Evolutionary conservation across 306 rosid genomes (phyloP).

Genomic region (Sphenostylis stenocarpa): DNA sequence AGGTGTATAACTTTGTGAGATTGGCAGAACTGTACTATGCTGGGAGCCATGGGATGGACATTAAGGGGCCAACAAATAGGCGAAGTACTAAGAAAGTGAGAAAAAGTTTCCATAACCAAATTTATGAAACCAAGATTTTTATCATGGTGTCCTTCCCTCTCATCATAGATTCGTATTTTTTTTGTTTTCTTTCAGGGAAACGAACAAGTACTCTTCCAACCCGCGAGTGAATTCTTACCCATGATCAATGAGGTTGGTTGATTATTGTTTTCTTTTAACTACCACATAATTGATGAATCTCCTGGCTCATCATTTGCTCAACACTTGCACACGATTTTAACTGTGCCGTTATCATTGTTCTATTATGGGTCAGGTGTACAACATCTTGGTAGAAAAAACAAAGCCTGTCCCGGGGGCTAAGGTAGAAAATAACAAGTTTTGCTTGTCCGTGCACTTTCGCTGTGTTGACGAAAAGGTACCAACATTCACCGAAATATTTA

Average conservation of each 20-base stretch:
- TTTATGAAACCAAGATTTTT: background rate
- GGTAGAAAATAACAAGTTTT: conserved; percentile 90
- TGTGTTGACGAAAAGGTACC: conserved; percentile 88
- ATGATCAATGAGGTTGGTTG: conserved; percentile 83
- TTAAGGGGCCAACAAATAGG: conserved; percentile 76
- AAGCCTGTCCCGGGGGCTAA: conserved; percentile 68
- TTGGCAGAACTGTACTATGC: conserved; percentile 85
- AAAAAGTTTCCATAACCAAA: conserved; percentile 12
- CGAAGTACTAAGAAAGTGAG: conserved; percentile 56
- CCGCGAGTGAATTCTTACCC: conserved; percentile 77
- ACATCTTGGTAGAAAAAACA: conserved; percentile 66
- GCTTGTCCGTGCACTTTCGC: conserved; percentile 91
- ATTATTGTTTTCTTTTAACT: background rate
- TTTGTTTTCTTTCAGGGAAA: conserved; percentile 50
- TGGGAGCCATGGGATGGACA: conserved; percentile 99
- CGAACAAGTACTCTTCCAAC: conserved; percentile 59
- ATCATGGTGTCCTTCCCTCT: background rate
- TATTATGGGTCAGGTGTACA: conserved; percentile 52
- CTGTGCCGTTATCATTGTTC: background rate
- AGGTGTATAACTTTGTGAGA: conserved; percentile 77
- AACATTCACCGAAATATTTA: conserved; percentile 18
- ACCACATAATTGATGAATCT: background rate
- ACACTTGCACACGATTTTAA: conserved; percentile 1
- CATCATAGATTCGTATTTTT: conserved; percentile 13
- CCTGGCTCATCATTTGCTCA: background rate